phyloP scores from a whole-genome alignment of 768 basidiomycete species.

The Suillus decipiens region DNA sequence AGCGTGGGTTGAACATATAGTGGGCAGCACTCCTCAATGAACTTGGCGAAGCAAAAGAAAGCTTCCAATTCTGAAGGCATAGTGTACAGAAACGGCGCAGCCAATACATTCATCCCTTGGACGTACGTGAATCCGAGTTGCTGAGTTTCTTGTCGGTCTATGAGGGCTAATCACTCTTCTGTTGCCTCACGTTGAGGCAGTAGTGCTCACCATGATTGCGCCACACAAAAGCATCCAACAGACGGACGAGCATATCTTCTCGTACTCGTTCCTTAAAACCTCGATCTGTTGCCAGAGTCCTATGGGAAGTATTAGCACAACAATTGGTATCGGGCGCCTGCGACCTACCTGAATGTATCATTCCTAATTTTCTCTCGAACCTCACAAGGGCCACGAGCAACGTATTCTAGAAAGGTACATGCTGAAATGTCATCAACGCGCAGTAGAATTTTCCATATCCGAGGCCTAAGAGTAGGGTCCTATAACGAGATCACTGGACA shows the following conservation, averaged over 20 bases:
- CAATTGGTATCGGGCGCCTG: neutral
- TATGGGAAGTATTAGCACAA: constrained; percentile 28
- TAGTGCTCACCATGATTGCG: constrained; percentile 70
- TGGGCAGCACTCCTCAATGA: constrained; percentile 94
- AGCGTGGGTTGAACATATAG: constrained; percentile 96
- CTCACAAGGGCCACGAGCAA: constrained; percentile 81
- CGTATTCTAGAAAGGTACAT: constrained; percentile 74
- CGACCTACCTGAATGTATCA: constrained; percentile 84
- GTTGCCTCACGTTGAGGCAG: neutral
- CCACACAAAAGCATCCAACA: constrained; percentile 99
- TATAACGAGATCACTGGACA: constrained; percentile 29
- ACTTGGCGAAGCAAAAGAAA: constrained; percentile 94
- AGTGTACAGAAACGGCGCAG: constrained; percentile 95
- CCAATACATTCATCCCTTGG: constrained; percentile 99
- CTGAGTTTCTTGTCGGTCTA: constrained; percentile 78
- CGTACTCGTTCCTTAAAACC: constrained; percentile 97
- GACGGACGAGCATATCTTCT: constrained; percentile 93
- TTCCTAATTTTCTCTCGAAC: constrained; percentile 93
- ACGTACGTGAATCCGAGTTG: constrained; percentile 93
- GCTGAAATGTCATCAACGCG: constrained; percentile 79
- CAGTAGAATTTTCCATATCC: constrained; percentile 94
- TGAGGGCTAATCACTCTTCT: neutral
- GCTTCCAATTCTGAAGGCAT: constrained; percentile 99
- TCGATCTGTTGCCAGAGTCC: constrained; percentile 93
- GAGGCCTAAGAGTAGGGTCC: constrained; percentile 85